These are phyloP conservation scores for Iberis pinnata DNA, from an alignment of 345 rosid genomes.

Conservation along the genomic window DNA sequence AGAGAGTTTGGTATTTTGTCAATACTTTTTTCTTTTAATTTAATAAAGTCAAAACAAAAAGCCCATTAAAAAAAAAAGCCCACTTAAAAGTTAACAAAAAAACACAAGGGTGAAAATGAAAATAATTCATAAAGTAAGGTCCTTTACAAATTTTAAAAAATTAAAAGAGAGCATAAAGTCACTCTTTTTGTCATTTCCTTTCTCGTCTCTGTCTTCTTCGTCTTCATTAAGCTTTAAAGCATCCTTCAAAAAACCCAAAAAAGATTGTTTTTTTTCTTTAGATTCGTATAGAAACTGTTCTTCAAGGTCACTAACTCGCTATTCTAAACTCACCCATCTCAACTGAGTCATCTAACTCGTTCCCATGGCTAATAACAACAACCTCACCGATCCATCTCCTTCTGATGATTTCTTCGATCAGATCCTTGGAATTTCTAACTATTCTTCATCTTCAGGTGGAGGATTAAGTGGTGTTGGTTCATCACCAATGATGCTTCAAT, in stretches of 20 bases:
- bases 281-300: constrained; percentile 12
- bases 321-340: constrained; percentile 19
- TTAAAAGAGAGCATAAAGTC: constrained; percentile 32
- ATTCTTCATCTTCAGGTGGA: constrained; percentile 50
- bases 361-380: constrained; percentile 61
- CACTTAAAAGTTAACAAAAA: constrained; percentile 21
- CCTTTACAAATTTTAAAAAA: background rate
- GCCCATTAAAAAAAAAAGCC: constrained; percentile 28
- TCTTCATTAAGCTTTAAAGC: constrained; percentile 20
- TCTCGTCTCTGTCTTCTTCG: constrained; percentile 33
- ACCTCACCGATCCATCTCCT: constrained; percentile 32
- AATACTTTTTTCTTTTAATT: too few relatives aligned
- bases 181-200: constrained; percentile 31
- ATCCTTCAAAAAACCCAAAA: constrained; percentile 17
- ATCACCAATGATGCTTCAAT: constrained; percentile 82
- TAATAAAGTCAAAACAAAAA: constrained; percentile 17
- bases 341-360: constrained; percentile 2
- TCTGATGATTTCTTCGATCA: constrained; percentile 88
- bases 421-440: constrained; percentile 69
- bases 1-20: too few relatives aligned
- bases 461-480: constrained; percentile 32
- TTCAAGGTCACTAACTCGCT: constrained; percentile 21
- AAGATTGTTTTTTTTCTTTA: background rate
- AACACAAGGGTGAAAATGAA: constrained; percentile 18
- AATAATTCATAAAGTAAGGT: constrained; percentile 18